A percentile compares a stretch with the other conserved stretches of the same genome.
phyloP scores from a whole-genome alignment of 2,329 filamentous ascomycete species.

The Colletotrichum filicis region DNA sequence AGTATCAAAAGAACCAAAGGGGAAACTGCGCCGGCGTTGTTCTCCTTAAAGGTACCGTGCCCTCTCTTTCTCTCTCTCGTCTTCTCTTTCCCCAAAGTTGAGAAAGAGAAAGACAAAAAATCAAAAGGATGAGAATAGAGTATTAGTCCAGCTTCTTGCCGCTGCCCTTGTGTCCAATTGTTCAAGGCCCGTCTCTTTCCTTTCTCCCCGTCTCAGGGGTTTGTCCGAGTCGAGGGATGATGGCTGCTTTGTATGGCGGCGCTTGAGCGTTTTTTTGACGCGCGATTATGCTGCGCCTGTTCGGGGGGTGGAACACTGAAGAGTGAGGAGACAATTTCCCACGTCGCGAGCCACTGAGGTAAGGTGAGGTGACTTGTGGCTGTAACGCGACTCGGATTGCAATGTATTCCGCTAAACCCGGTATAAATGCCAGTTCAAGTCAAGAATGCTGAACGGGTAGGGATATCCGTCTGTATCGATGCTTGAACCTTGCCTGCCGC shows the following conservation, averaged over 20 bases:
- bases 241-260: constrained; percentile 40
- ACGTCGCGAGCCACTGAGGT: neutral
- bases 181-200: constrained; percentile 4
- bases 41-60: neutral
- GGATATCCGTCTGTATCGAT: neutral
- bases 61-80: neutral
- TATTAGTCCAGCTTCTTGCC: neutral
- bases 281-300: constrained; percentile 58
- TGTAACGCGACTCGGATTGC: constrained; percentile 22
- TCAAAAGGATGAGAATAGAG: neutral
- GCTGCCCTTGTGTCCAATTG: neutral
- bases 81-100: neutral
- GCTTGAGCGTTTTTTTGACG: constrained; percentile 54
- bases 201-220: constrained; percentile 13
- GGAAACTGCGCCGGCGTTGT: constrained; percentile 6
- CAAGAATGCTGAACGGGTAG: neutral
- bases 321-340: constrained; percentile 20
- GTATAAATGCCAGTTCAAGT: neutral
- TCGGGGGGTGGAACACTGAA: constrained; percentile 40
- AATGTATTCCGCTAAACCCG: neutral
- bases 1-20: neutral
- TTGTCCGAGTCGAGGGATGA: constrained; percentile 34
- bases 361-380: neutral
- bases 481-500: neutral
- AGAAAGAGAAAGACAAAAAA: neutral